Evolutionary conservation across 179 eudicot genomes (phyloP), one percentile per base, ranked within the genome.

Genomic region (Amaranthus tricolor): DNA sequence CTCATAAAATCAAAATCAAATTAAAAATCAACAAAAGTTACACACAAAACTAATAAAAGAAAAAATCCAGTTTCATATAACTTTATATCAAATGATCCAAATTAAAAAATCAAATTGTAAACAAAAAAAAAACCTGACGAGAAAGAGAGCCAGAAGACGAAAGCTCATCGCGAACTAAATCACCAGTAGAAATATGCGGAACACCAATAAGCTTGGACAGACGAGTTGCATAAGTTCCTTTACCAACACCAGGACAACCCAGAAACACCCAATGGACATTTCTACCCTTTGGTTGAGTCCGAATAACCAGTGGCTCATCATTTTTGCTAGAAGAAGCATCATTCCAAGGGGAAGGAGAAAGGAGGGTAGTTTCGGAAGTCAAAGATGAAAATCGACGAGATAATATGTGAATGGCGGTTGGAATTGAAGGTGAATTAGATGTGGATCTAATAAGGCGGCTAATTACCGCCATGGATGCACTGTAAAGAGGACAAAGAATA

Each of bases 131-230:
- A 52, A 75, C 84, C 86, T 84, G 72, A 64, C 66, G 70, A 7
- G 98, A 85, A 61, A 92, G 86, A n/a, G 97, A 89, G 0, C 90
- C 91, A 73, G 82, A 68, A 15, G 93, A 84, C n/a, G 82, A 45
- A 65, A 93, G 89, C 81, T 89, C 93, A 11, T 86, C 85, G 1
- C 98, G 93, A n/a, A 93, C 97, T 50, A 93, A 89, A 84, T 93
- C 98, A 31, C 98, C 98, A 59, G 98, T 93, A 74, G 98, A 88
- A 69, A 93, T 93, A 78, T 93, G 98, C 61, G 97, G 97, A 47
- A 91, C 98, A 9, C 85, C 89, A 49, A 93, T 90, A 49, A 86
- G 95, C 48, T 77, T 78, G 4, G 91, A 91, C 52, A 93, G 89
- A 45, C 98, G 89, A 72, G 95, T 86, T 9, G 97, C 98, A 78